phyloP scores from a whole-genome alignment of 2,329 filamentous ascomycete species.

The Hypomyces perniciosus region DNA sequence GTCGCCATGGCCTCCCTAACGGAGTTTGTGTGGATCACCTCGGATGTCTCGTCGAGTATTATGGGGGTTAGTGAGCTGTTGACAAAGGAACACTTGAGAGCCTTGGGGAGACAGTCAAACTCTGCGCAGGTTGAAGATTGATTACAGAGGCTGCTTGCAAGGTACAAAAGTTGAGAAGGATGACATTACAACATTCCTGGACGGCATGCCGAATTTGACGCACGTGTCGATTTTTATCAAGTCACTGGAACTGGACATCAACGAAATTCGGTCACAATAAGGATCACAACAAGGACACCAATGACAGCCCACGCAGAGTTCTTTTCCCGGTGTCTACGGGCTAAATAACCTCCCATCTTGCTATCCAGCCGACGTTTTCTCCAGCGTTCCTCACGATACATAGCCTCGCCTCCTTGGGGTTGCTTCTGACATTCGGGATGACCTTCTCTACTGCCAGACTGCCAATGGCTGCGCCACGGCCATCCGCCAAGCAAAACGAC shows the following conservation, averaged over 20 bases:
- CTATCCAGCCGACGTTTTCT: constrained; percentile 71
- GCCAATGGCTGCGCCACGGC: constrained; percentile 69
- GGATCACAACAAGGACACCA: neutral
- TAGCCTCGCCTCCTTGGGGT: constrained; percentile 41
- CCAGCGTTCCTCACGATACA: constrained; percentile 83
- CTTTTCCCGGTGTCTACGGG: too few species aligned
- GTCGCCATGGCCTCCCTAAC: neutral
- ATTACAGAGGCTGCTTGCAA: neutral
- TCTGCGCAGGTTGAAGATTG: neutral
- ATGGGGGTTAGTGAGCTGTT: neutral
- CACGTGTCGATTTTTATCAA: neutral
- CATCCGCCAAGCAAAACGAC: constrained; percentile 72
- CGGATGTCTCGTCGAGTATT: neutral
- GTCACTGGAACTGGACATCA: too few species aligned
- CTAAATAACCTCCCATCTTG: constrained; percentile 64
- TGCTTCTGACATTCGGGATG: constrained; percentile 27
- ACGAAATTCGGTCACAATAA: neutral
- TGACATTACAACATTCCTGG: neutral
- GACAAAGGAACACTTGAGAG: neutral
- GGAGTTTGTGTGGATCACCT: neutral
- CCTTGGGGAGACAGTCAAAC: neutral
- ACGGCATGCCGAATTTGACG: neutral
- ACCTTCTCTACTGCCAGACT: constrained; percentile 59
- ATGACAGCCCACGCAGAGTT: neutral
- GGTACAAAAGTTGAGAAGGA: neutral